Base-by-base conservation (phyloP, 2,329 filamentous ascomycete genomes). In the Fusarium haematococcum region DNA sequence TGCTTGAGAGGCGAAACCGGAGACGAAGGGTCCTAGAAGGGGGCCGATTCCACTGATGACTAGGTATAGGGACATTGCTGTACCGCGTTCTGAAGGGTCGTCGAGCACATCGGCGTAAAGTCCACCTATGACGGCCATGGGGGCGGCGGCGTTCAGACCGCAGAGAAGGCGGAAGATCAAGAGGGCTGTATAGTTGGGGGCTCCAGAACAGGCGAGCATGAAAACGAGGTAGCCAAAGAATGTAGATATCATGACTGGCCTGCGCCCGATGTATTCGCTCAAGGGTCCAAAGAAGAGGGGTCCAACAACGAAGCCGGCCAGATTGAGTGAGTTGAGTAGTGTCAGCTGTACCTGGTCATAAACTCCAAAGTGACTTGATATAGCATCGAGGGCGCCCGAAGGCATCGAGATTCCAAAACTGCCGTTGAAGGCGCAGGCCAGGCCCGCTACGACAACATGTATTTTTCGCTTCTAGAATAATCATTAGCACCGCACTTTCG, bases 11-110 rank as follows among this genome's bases (percentile, higher is more conserved):
- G 88, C 75, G 75, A 88, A 89, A 0, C 87, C 87, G 11, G 87
- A 87, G n/a, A 88, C 83, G 11, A 89, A 84, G 1, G 88, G 87
- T 0, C 88, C 88, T 1, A 89, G 78, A 0, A 88, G 84, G 5
- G 81, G 81, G 0, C 79, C 81, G 3, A 78, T 65, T 2, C 75
- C 81, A 6, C 81, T 82, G 30, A 83, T 73, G 5, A 75, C 75
- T 79, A 83, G 81, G 77, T 83, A 83, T 2, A 82, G 69, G 8
- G 80, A 77, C 41, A 83, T 78, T 20, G 81, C 81, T 6, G 76
- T 79, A n/a, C 81, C 81, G 9, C 81, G 75, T 3, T 74, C 73
- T 1, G 80, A 78, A 3, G 81, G 80, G 23, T 80, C 61, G 61
- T 82, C 79, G 10, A 83, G 64, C 18, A 82, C 80, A 25, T 83